Evolutionary conservation across 2,329 filamentous ascomycete species (phyloP).

Genomic region (Colletotrichum australisinense): DNA sequence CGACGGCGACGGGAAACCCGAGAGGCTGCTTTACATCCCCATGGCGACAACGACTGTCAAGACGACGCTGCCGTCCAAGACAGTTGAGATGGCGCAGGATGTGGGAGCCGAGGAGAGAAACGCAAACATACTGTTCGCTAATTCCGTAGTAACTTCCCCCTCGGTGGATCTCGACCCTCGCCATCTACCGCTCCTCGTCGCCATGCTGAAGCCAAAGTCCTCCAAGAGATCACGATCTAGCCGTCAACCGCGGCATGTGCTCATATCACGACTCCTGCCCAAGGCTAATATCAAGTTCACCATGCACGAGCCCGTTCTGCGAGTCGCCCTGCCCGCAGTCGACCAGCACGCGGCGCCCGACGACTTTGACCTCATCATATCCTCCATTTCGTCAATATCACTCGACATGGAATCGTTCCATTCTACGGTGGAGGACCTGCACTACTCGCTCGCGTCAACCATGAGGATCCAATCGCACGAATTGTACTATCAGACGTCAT

Average conservation of each 20-base stretch:
- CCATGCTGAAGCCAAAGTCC: slow-evolving; percentile 72
- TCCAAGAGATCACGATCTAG: slow-evolving; percentile 43
- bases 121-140: slow-evolving; percentile 95
- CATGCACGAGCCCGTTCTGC: slow-evolving; percentile 93
- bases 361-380: slow-evolving; percentile 95
- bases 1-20: slow-evolving; percentile 86
- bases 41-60: slow-evolving; percentile 97
- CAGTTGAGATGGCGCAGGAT: slow-evolving; percentile 80
- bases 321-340: slow-evolving; percentile 87
- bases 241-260: slow-evolving; percentile 62
- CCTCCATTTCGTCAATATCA: slow-evolving; percentile 92
- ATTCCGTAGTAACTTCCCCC: slow-evolving; percentile 94
- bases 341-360: slow-evolving; percentile 73
- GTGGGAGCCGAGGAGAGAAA: slow-evolving; percentile 87
- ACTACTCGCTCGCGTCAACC: slow-evolving; percentile 87
- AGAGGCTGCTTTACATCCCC: slow-evolving; percentile 90
- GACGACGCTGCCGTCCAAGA: slow-evolving; percentile 94
- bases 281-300: slow-evolving; percentile 96
- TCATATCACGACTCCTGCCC: slow-evolving; percentile 91
- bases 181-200: slow-evolving; percentile 87
- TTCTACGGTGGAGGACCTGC: slow-evolving; percentile 82
- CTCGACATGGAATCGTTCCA: slow-evolving; percentile 97
- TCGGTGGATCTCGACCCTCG: slow-evolving; percentile 93
- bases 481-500: slow-evolving; percentile 93
- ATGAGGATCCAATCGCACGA: slow-evolving; percentile 87